phyloP scores from a whole-genome alignment of 2,329 filamentous ascomycete species.

The Amphichorda felina region DNA sequence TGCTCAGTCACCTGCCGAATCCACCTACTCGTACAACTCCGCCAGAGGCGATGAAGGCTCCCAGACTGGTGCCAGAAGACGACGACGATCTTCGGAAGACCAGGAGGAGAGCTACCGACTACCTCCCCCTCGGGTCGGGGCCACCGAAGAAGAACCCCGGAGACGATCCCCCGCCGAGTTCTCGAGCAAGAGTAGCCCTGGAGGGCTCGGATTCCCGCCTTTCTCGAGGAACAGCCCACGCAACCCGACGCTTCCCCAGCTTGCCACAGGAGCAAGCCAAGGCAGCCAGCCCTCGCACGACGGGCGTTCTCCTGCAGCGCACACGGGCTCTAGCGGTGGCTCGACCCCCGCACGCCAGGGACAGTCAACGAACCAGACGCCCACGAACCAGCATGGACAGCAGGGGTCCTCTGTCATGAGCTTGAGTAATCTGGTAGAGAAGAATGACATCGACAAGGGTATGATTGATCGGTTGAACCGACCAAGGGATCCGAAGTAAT shows the following conservation, averaged over 20 bases:
- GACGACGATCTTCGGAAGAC: slow-evolving; percentile 25
- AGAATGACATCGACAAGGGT: slow-evolving; percentile 40
- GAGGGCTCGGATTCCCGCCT: slow-evolving; percentile 23
- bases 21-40: slow-evolving; percentile 26
- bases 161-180: slow-evolving; percentile 39
- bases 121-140: slow-evolving; percentile 28
- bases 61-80: slow-evolving; percentile 17
- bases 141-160: slow-evolving; percentile 34
- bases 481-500: slow-evolving; percentile 6
- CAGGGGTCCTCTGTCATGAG: slow-evolving; percentile 34
- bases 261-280: slow-evolving; percentile 9
- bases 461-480: slow-evolving; percentile 42
- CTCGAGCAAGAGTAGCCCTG: slow-evolving; percentile 34
- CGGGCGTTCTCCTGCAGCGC: slow-evolving; percentile 22
- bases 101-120: slow-evolving; percentile 29
- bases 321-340: slow-evolving; percentile 21
- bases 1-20: slow-evolving; percentile 31
- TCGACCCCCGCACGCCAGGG: slow-evolving; percentile 19
- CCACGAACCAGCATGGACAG: slow-evolving; percentile 4
- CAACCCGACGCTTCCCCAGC: slow-evolving; percentile 24
- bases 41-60: slow-evolving; percentile 18
- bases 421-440: slow-evolving; percentile 37
- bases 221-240: slow-evolving; percentile 24
- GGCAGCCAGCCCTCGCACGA: slow-evolving; percentile 6
- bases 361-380: not conserved